These are phyloP conservation scores for Cladophialophora psammophila DNA, from an alignment of 2,329 filamentous ascomycete species.

Conservation along the genomic window DNA sequence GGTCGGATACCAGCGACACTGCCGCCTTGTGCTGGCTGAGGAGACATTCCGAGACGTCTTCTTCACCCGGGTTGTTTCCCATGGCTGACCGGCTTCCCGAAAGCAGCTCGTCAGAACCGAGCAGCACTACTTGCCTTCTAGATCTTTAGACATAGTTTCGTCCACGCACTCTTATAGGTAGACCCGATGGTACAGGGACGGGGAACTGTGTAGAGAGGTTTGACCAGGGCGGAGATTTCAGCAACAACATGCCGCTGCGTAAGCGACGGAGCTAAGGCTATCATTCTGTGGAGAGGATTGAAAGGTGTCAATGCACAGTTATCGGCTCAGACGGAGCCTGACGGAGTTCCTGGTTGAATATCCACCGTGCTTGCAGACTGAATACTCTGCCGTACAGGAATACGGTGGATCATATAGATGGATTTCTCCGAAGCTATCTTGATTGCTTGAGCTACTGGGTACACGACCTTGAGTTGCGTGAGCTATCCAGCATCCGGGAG, in stretches of 20 bases:
- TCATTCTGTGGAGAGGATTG: not conserved
- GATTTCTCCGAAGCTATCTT: not conserved
- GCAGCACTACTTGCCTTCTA: not conserved
- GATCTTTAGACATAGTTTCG: slow-evolving; percentile 1
- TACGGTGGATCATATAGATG: not conserved
- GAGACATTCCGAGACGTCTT: not conserved
- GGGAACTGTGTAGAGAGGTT: not conserved
- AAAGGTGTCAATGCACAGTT: not conserved
- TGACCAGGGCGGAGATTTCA: not conserved
- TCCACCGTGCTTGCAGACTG: not conserved
- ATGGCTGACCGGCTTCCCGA: not conserved
- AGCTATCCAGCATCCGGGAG: too few relatives aligned
- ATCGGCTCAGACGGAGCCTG: not conserved
- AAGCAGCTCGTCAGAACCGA: not conserved
- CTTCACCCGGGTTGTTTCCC: not conserved
- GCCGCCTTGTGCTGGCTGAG: slow-evolving; percentile 20
- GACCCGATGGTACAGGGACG: not conserved
- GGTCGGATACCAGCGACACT: slow-evolving; percentile 21
- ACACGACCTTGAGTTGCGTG: too few relatives aligned
- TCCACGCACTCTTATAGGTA: not conserved
- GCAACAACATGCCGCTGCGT: not conserved
- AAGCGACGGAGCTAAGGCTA: not conserved
- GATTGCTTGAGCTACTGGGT: too few relatives aligned
- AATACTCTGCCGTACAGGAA: not conserved
- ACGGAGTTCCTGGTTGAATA: not conserved